Conservation (phyloP, 176 grass and related monocot genomes). For the Saccharum officinarum region DNA sequence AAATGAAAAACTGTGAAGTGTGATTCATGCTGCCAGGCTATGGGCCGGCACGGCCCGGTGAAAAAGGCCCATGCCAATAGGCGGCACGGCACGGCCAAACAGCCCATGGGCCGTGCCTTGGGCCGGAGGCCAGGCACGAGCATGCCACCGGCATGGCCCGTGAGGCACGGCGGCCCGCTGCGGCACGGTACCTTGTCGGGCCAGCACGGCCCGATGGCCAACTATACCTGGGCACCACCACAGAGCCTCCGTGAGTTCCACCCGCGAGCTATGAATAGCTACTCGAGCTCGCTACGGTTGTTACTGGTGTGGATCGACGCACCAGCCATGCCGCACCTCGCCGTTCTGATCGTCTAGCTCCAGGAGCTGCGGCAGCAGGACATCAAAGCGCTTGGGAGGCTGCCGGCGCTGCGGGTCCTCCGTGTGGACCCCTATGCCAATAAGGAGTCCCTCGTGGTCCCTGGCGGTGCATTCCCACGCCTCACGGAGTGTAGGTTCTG, state of each 20-base stretch:
- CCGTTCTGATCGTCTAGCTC: background rate
- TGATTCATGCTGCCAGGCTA: too few species aligned
- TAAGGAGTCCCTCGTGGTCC: background rate
- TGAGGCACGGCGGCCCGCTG: too few species aligned
- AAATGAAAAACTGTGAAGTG: too few species aligned
- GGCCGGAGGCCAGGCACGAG: too few species aligned
- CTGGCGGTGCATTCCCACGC: background rate
- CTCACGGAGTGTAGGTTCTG: slow-evolving; percentile 15
- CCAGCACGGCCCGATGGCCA: too few species aligned
- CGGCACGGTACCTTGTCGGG: too few species aligned
- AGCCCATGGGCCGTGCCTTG: too few species aligned
- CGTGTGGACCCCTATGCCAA: background rate
- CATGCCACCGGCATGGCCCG: too few species aligned
- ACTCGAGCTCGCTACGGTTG: background rate
- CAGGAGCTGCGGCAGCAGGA: slow-evolving; percentile 3
- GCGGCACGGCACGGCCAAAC: too few species aligned
- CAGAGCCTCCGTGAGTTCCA: background rate
- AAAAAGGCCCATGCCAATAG: too few species aligned
- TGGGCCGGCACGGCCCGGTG: too few species aligned
- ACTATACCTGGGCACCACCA: slow-evolving; percentile 11
- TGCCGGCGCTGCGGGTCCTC: background rate
- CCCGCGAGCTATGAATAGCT: background rate
- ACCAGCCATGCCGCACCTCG: background rate
- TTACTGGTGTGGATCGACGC: background rate
- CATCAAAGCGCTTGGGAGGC: background rate